phyloP scores from a whole-genome alignment of 73 alveolate genomes.

The Tetrahymena thermophila region DNA sequence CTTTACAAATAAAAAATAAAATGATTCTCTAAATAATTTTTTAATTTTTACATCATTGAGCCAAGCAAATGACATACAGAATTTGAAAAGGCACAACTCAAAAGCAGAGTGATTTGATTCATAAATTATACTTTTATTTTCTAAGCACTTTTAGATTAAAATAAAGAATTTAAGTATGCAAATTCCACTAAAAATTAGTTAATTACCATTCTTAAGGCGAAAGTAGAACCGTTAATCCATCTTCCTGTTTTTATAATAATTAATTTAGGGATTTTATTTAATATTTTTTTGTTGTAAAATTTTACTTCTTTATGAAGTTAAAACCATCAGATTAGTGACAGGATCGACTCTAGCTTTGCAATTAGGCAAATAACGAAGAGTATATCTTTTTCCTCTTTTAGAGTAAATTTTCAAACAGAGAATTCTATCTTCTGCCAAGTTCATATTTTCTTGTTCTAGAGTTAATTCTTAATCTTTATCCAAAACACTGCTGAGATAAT shows the following conservation, averaged over 20 bases:
- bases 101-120: neutral
- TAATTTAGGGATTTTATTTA: neutral
- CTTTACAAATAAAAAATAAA: neutral
- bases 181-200: neutral
- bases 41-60: neutral
- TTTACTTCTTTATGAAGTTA: constrained; percentile 50
- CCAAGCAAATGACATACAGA: neutral
- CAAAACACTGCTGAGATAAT: neutral
- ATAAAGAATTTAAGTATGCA: neutral
- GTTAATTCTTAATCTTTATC: neutral
- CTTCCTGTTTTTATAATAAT: neutral
- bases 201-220: constrained; percentile 30
- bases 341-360: constrained; percentile 61
- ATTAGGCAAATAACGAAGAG: constrained; percentile 43
- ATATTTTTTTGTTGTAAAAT: neutral
- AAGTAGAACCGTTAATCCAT: constrained; percentile 64
- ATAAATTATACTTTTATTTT: neutral
- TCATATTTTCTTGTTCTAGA: constrained; percentile 49
- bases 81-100: neutral
- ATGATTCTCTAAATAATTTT: neutral
- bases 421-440: constrained; percentile 62
- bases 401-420: constrained; percentile 54
- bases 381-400: constrained; percentile 49
- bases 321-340: constrained; percentile 17
- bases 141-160: neutral